Evolutionary conservation across 2,329 filamentous ascomycete species (phyloP).

Genomic region (Fusarium nurragi): DNA sequence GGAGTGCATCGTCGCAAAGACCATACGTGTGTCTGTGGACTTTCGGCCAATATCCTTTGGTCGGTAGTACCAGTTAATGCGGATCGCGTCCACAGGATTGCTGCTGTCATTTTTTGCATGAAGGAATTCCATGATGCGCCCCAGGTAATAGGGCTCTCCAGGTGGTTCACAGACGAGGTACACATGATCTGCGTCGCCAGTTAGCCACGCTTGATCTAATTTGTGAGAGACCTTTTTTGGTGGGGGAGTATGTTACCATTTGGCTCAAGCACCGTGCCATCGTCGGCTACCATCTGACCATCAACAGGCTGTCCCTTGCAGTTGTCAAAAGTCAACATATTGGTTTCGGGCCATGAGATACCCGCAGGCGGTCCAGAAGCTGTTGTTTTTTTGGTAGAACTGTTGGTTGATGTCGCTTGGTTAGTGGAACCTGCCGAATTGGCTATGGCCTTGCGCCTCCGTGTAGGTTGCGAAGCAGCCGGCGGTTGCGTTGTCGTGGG

Average conservation of each 20-base stretch:
- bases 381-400: conserved; percentile 37
- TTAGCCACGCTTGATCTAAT: conserved; percentile 45
- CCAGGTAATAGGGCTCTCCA: conserved; percentile 96
- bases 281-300: conserved; percentile 85
- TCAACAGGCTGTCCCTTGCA: conserved; percentile 74
- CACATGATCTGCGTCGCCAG: conserved; percentile 71
- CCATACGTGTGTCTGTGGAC: conserved; percentile 86
- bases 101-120: conserved; percentile 78
- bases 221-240: conserved; percentile 33
- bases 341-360: conserved; percentile 69
- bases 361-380: conserved; percentile 50
- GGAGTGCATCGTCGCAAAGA: conserved; percentile 98
- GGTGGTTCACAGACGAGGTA: conserved; percentile 98
- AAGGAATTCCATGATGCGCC: conserved; percentile 97
- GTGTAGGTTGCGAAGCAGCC: conserved; percentile 62
- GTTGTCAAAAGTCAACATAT: conserved; percentile 88
- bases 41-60: conserved; percentile 95
- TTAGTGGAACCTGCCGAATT: conserved; percentile 40
- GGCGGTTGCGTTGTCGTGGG: conserved; percentile 61
- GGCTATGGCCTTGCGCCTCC: conserved; percentile 84
- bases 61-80: conserved; percentile 98
- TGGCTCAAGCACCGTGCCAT: conserved; percentile 82
- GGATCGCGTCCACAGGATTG: conserved; percentile 82
- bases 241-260: conserved; percentile 72
- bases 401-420: conserved; percentile 39